Percentiles rank a stretch among this genome's conserved stretches.
phyloP scores from a whole-genome alignment of 176 grass and related monocot species.

The Urochloa ruziziensis region DNA sequence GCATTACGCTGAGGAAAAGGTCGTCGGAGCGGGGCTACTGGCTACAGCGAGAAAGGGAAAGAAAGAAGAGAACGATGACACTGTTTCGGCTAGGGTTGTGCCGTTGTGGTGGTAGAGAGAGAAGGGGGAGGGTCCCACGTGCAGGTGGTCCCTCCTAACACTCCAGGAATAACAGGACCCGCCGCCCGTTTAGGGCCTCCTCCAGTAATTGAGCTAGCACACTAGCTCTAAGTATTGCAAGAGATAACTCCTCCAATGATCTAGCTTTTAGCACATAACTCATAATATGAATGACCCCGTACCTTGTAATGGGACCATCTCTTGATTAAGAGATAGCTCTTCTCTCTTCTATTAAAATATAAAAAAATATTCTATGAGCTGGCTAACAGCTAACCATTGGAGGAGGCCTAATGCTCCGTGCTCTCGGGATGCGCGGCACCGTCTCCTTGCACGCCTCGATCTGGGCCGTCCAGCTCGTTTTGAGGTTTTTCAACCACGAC shows the following conservation, averaged over 20 bases:
- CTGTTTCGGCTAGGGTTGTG: background rate
- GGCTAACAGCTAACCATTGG: too few species aligned
- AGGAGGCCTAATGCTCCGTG: background rate
- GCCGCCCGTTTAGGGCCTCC: background rate
- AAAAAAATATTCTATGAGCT: too few species aligned
- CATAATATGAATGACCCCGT: too few species aligned
- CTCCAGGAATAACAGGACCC: background rate
- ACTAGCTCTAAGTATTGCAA: too few species aligned
- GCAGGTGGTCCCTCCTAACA: constrained; percentile 34
- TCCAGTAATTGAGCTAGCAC: too few species aligned
- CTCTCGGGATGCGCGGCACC: background rate
- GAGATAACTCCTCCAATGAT: too few species aligned
- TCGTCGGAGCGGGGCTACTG: too few species aligned
- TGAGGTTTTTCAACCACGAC: background rate
- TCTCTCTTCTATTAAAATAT: too few species aligned
- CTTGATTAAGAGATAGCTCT: too few species aligned
- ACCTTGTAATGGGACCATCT: too few species aligned
- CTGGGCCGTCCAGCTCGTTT: background rate
- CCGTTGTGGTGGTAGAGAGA: too few species aligned
- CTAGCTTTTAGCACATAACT: too few species aligned
- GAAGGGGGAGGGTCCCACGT: background rate
- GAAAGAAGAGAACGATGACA: background rate
- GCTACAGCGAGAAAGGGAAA: background rate
- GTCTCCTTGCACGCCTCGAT: background rate
- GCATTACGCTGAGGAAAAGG: constrained; percentile 2